Evolutionary conservation across 1,284 basidiomycete species (phyloP).

Genomic region (Cystobasidium pallidum): DNA sequence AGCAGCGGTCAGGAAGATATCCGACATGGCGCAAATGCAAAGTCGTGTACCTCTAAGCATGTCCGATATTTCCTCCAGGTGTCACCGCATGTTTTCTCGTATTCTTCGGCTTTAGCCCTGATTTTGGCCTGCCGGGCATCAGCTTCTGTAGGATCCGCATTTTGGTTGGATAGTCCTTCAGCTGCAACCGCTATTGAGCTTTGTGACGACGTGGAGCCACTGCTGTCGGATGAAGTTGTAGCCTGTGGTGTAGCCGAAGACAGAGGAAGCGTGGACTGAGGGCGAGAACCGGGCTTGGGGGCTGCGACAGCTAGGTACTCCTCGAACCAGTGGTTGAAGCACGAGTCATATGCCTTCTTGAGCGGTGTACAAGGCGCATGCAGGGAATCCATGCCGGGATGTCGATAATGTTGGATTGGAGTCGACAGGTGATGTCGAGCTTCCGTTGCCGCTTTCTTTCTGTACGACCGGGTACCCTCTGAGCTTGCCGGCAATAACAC

Average conservation of each 20-base stretch:
- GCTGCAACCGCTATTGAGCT: conserved; percentile 20
- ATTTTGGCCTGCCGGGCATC: conserved; percentile 37
- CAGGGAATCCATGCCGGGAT: conserved; percentile 34
- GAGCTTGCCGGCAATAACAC: neutral
- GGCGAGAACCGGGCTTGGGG: conserved; percentile 17
- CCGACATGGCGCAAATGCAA: neutral
- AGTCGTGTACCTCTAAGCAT: conserved; percentile 33
- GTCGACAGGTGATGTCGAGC: neutral
- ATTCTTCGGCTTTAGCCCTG: conserved; percentile 33
- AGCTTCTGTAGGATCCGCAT: conserved; percentile 11
- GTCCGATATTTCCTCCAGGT: conserved; percentile 35
- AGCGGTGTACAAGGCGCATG: conserved; percentile 42
- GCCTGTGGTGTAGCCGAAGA: conserved; percentile 22
- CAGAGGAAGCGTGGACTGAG: conserved; percentile 26
- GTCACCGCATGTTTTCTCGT: conserved; percentile 38
- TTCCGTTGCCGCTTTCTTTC: neutral
- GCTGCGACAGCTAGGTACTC: conserved; percentile 41
- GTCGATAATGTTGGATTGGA: conserved; percentile 2
- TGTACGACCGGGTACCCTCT: neutral
- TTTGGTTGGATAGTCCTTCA: conserved; percentile 5
- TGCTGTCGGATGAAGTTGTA: conserved; percentile 2
- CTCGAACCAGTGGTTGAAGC: conserved; percentile 45
- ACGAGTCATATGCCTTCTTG: conserved; percentile 43
- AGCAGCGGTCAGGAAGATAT: neutral
- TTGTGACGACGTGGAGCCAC: conserved; percentile 2